Conservation (phyloP, 2,329 filamentous ascomycete species). For the Furcasterigmium sp. region DNA sequence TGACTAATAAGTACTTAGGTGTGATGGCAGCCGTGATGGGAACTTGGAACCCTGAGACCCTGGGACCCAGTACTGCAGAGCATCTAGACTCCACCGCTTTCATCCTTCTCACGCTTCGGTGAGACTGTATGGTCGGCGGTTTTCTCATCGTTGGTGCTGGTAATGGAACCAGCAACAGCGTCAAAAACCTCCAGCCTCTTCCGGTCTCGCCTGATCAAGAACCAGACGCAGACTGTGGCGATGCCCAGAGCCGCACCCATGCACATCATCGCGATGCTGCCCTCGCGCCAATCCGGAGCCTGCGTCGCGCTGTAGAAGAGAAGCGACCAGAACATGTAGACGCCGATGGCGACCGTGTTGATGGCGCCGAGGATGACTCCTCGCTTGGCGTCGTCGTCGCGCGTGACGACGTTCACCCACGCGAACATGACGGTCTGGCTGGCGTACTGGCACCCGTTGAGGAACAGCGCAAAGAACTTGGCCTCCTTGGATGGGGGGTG, state of each 20-base stretch:
- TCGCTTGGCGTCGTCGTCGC: conserved; percentile 11
- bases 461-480: conserved; percentile 10
- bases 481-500: conserved; percentile 3
- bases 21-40: too few species aligned
- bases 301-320: conserved; percentile 7
- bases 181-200: background rate
- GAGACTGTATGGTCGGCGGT: too few species aligned
- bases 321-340: conserved; percentile 10
- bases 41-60: too few species aligned
- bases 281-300: conserved; percentile 8
- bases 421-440: conserved; percentile 8
- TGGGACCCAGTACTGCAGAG: too few species aligned
- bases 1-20: too few species aligned
- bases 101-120: too few species aligned
- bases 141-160: background rate
- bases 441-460: conserved; percentile 8
- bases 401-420: conserved; percentile 10
- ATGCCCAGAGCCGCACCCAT: background rate
- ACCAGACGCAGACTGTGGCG: background rate
- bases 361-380: conserved; percentile 8
- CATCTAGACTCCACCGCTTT: too few species aligned
- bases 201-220: background rate
- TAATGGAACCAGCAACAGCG: background rate
- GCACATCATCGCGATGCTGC: conserved; percentile 10
- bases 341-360: conserved; percentile 8